phyloP scores from a whole-genome alignment of 2,329 filamentous ascomycete species.

The Talaromyces funiculosus region DNA sequence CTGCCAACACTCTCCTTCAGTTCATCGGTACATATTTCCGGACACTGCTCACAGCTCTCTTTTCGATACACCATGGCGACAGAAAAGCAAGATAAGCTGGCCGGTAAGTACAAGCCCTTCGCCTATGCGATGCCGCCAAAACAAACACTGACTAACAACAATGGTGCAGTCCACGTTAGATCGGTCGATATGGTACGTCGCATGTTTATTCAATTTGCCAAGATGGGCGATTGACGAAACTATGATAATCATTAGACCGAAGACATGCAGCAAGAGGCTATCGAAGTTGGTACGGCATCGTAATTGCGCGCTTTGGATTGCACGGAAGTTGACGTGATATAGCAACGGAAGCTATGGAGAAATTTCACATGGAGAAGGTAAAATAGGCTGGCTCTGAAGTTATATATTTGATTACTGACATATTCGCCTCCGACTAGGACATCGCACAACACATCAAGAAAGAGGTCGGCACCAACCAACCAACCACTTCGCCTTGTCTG shows the following conservation, averaged over 20 bases:
- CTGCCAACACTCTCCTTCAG: not conserved
- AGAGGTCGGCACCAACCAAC: slow-evolving; percentile 55
- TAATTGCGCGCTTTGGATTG: not conserved
- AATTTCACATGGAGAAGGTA: slow-evolving; percentile 68
- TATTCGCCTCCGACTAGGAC: slow-evolving; percentile 53
- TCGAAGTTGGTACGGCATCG: slow-evolving; percentile 76
- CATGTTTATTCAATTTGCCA: not conserved
- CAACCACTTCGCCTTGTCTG: slow-evolving; percentile 2
- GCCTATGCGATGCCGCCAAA: not conserved
- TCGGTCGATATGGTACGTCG: slow-evolving; percentile 88
- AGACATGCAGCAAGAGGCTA: slow-evolving; percentile 92
- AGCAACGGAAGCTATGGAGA: slow-evolving; percentile 68
- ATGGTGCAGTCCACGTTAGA: slow-evolving; percentile 77
- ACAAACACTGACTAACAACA: slow-evolving; percentile 17
- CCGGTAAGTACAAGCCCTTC: slow-evolving; percentile 50
- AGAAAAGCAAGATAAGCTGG: slow-evolving; percentile 66
- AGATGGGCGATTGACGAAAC: not conserved
- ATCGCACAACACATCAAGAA: slow-evolving; percentile 95
- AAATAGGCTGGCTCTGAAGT: not conserved
- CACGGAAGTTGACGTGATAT: slow-evolving; percentile 10
- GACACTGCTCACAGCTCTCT: not conserved
- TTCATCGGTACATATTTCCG: not conserved
- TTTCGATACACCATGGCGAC: slow-evolving; percentile 35
- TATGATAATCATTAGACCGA: slow-evolving; percentile 61
- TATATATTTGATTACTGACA: not conserved